Evolutionary conservation across 129 eudicot genomes (phyloP).

Genomic region (Flaveria bidentis): DNA sequence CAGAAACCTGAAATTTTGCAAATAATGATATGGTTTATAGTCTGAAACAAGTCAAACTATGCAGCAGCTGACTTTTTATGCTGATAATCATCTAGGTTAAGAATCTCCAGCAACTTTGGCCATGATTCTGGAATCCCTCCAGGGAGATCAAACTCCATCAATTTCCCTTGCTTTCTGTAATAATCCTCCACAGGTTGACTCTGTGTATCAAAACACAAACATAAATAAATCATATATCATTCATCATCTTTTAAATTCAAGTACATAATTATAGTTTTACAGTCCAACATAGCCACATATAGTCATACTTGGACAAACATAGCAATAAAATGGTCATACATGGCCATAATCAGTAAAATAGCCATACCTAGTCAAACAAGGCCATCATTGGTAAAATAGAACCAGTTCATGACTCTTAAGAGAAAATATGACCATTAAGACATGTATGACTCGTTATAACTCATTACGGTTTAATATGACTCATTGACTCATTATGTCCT

Average conservation of each 20-base stretch:
- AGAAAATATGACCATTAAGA: too few relatives aligned
- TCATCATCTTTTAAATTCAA: conserved; percentile 23
- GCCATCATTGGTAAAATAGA: too few relatives aligned
- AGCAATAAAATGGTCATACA: neutral
- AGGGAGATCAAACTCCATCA: conserved; percentile 75
- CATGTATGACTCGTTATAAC: too few relatives aligned
- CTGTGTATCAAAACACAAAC: conserved; percentile 43
- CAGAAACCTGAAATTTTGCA: conserved; percentile 1
- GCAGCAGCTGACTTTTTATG: conserved; percentile 69
- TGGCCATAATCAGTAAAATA: too few relatives aligned
- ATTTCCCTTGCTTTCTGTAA: conserved; percentile 58
- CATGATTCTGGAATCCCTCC: conserved; percentile 94
- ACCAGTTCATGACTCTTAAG: too few relatives aligned
- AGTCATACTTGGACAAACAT: neutral
- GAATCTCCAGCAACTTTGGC: conserved; percentile 86
- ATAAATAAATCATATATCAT: conserved; percentile 11
- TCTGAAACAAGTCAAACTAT: conserved; percentile 31
- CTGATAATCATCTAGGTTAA: conserved; percentile 71
- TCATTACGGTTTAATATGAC: neutral
- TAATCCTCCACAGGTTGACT: conserved; percentile 86
- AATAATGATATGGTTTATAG: conserved; percentile 4
- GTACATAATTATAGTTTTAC: neutral
- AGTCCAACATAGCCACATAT: neutral
- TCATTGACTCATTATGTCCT: neutral
- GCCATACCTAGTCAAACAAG: too few relatives aligned